These are phyloP conservation scores for Alternaria sp. DNA, from an alignment of 2,329 filamentous ascomycete species.

Conservation along the genomic window DNA sequence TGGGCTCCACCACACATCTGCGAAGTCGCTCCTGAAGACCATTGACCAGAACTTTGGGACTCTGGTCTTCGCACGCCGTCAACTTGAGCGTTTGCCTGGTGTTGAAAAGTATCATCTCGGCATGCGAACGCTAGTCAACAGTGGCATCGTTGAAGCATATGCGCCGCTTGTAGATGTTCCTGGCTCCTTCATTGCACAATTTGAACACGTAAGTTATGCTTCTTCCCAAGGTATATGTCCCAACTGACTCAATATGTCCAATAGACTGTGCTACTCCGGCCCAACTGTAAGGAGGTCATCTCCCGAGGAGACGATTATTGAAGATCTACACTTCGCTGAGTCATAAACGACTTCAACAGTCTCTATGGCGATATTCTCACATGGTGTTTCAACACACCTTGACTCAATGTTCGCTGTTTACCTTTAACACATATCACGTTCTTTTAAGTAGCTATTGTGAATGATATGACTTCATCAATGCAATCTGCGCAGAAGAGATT, in stretches of 20 bases:
- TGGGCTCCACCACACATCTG: conserved; percentile 77
- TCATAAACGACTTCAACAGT: conserved; percentile 30
- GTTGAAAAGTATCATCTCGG: conserved; percentile 92
- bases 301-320: conserved; percentile 87
- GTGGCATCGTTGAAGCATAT: conserved; percentile 87
- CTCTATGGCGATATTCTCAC: not conserved
- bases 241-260: conserved; percentile 9
- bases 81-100: conserved; percentile 80
- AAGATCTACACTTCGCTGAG: conserved; percentile 6
- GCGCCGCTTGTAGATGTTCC: conserved; percentile 88
- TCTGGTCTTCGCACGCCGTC: conserved; percentile 85
- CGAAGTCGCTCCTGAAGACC: conserved; percentile 81
- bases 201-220: conserved; percentile 79
- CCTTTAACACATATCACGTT: not conserved
- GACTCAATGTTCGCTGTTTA: not conserved
- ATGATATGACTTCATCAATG: not conserved
- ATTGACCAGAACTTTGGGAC: conserved; percentile 97
- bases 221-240: not conserved
- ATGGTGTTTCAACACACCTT: conserved; percentile 20
- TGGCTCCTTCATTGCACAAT: conserved; percentile 93
- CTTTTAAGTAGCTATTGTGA: not conserved
- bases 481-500: not conserved
- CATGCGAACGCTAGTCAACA: conserved; percentile 82
- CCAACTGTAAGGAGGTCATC: conserved; percentile 80
- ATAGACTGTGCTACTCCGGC: conserved; percentile 45